Conservation (phyloP, 1,284 basidiomycete genomes). For the Chondrostereum purpureum region DNA sequence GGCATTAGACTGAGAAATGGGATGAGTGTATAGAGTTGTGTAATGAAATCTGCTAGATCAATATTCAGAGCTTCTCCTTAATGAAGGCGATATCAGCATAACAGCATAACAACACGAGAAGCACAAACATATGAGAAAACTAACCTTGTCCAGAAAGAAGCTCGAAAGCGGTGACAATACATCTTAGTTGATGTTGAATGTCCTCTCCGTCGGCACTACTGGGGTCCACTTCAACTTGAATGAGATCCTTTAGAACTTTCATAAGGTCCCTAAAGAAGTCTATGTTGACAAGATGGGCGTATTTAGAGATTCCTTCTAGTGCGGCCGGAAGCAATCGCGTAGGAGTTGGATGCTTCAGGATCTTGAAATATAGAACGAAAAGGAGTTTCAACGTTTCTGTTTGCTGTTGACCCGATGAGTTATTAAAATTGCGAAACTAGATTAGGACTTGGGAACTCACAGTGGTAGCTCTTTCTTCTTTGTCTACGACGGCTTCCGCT, state of each 20-base stretch:
- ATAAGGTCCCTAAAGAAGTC: slow-evolving; percentile 98
- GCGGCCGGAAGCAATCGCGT: slow-evolving; percentile 84
- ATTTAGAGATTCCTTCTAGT: slow-evolving; percentile 87
- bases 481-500: slow-evolving; percentile 91
- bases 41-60: slow-evolving; percentile 87
- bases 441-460: slow-evolving; percentile 40
- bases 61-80: slow-evolving; percentile 96
- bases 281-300: slow-evolving; percentile 94
- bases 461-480: slow-evolving; percentile 80
- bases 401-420: too few relatives aligned
- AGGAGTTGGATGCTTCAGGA: slow-evolving; percentile 84
- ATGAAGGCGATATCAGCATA: too few relatives aligned
- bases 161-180: slow-evolving; percentile 94
- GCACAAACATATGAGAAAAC: slow-evolving; percentile 4
- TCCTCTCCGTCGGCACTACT: slow-evolving; percentile 27
- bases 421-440: slow-evolving; percentile 7
- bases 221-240: slow-evolving; percentile 46
- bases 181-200: slow-evolving; percentile 69
- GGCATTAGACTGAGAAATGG: slow-evolving; percentile 49
- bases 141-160: slow-evolving; percentile 91
- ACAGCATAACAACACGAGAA: slow-evolving; percentile 5
- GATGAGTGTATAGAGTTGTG: slow-evolving; percentile 68
- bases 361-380: slow-evolving; percentile 96
- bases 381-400: slow-evolving; percentile 97
- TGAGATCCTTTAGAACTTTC: slow-evolving; percentile 77